Conservation (phyloP, 2,329 filamentous ascomycete species). For the Furcasterigmium sp. region DNA sequence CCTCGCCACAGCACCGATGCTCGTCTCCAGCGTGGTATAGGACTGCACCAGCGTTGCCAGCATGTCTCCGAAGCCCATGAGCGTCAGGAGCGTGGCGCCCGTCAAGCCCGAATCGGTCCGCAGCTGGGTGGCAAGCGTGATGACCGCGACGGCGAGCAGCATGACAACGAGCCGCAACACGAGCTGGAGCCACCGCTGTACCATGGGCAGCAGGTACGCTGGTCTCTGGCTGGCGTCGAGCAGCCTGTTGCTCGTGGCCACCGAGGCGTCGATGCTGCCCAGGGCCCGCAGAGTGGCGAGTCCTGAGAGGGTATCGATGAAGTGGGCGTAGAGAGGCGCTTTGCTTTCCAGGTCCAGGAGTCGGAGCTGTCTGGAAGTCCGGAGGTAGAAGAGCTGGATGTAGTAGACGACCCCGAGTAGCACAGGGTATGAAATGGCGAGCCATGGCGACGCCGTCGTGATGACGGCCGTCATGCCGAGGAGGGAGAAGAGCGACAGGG, state of each 20-base stretch:
- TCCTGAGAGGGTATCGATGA: slow-evolving; percentile 51
- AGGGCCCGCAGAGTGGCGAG: slow-evolving; percentile 52
- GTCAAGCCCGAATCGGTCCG: slow-evolving; percentile 28
- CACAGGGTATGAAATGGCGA: slow-evolving; percentile 45
- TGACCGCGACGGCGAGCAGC: slow-evolving; percentile 38
- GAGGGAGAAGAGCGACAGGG: slow-evolving; percentile 14
- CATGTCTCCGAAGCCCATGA: slow-evolving; percentile 28
- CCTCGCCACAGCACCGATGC: slow-evolving; percentile 19
- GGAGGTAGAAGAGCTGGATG: slow-evolving; percentile 53
- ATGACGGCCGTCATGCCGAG: slow-evolving; percentile 44
- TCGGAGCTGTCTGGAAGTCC: slow-evolving; percentile 55
- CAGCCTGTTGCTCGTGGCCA: slow-evolving; percentile 37
- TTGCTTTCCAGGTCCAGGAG: slow-evolving; percentile 59
- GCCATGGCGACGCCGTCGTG: slow-evolving; percentile 32
- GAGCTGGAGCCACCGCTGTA: slow-evolving; percentile 53
- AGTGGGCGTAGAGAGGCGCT: slow-evolving; percentile 50
- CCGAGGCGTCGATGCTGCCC: slow-evolving; percentile 41
- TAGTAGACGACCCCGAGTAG: slow-evolving; percentile 38
- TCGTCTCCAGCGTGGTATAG: slow-evolving; percentile 26
- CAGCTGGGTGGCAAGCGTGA: slow-evolving; percentile 41
- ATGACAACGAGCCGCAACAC: slow-evolving; percentile 45
- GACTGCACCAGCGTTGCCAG: slow-evolving; percentile 21
- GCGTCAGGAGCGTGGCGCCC: slow-evolving; percentile 30
- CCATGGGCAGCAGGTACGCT: slow-evolving; percentile 50
- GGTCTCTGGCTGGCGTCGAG: slow-evolving; percentile 52